Evolutionary conservation across 106 monocot species (phyloP).

Genomic region (Dendrobium officinale): DNA sequence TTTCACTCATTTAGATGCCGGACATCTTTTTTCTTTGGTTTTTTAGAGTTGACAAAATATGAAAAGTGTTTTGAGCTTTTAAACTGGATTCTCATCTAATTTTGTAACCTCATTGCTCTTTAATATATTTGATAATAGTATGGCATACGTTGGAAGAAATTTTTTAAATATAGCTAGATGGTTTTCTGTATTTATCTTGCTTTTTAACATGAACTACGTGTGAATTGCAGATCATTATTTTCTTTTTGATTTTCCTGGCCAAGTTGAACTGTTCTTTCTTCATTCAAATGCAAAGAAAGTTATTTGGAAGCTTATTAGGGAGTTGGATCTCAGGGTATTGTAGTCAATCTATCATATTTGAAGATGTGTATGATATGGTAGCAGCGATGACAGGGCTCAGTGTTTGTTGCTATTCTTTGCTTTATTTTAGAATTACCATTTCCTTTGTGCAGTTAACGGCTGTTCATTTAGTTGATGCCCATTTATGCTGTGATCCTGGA

Average conservation of each 20-base stretch:
- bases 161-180: not conserved
- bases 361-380: not conserved
- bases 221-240: constrained; percentile 83
- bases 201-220: not conserved
- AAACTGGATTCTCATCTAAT: no score
- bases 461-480: constrained; percentile 86
- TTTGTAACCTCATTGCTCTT: not conserved
- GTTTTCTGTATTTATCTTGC: not conserved
- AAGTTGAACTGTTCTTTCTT: constrained; percentile 98
- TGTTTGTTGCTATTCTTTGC: not conserved
- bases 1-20: not conserved
- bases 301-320: constrained; percentile 65
- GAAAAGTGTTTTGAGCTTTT: no score
- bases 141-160: not conserved
- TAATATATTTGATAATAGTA: not conserved
- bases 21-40: no score
- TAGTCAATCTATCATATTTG: not conserved
- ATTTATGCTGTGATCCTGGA: constrained; percentile 95
- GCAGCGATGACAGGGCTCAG: not conserved
- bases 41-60: no score
- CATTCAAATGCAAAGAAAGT: constrained; percentile 87
- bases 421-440: not conserved
- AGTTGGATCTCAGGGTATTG: constrained; percentile 71
- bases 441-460: constrained; percentile 63
- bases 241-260: constrained; percentile 96